A percentile compares a stretch with the other conserved stretches of the same genome.
These are phyloP conservation scores for Globisporangium uncinulatum DNA, from an alignment of 352 stramenopile species.

Conservation along the genomic window DNA sequence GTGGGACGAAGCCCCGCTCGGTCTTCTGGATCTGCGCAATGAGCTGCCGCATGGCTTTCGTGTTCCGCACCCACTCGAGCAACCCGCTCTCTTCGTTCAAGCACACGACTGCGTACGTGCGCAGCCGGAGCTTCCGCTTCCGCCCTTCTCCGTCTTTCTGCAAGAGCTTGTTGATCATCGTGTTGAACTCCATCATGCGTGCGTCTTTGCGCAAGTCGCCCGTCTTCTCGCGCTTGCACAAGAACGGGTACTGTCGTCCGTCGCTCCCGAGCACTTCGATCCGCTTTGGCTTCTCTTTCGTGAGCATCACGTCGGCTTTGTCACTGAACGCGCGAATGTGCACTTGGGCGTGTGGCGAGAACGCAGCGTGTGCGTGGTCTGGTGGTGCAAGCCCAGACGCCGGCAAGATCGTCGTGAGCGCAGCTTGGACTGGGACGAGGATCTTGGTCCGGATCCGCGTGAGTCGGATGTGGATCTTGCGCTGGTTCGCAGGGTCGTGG, in stretches of 20 bases:
- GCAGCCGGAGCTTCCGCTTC: conserved; percentile 91
- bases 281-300: conserved; percentile 99
- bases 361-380: conserved; percentile 50
- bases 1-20: conserved; percentile 77
- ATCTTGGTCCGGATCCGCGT: conserved; percentile 66
- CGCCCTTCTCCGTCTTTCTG: conserved; percentile 84
- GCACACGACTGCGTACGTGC: conserved; percentile 98
- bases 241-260: conserved; percentile 81
- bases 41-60: conserved; percentile 90
- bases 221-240: conserved; percentile 97
- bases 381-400: conserved; percentile 49
- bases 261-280: conserved; percentile 86
- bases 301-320: conserved; percentile 95
- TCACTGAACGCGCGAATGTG: conserved; percentile 88
- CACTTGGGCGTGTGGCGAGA: conserved; percentile 62
- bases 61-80: conserved; percentile 99
- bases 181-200: conserved; percentile 99
- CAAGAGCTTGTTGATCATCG: conserved; percentile 99
- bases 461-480: conserved; percentile 79
- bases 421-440: conserved; percentile 74
- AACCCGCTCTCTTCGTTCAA: conserved; percentile 99
- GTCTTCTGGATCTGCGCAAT: conserved; percentile 87
- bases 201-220: conserved; percentile 99
- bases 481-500: conserved; percentile 72
- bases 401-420: conserved; percentile 68